Base-by-base conservation (phyloP, 2,329 filamentous ascomycete species). In the Pestalotiopsis sp. region DNA sequence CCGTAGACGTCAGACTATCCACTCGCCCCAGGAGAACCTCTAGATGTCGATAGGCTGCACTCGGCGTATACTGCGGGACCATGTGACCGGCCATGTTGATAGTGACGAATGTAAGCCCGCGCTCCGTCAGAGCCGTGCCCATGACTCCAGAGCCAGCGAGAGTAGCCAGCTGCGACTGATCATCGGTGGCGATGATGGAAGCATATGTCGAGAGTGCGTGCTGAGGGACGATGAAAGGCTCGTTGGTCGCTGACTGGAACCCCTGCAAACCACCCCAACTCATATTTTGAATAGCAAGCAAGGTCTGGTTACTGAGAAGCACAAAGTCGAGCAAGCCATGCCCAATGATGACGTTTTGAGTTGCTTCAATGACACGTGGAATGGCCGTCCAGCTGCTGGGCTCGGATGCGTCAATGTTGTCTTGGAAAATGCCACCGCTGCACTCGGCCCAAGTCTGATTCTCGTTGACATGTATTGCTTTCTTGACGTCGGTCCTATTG, bases 251-350 rank as follows among this genome's bases (percentile, higher is more conserved):
- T 1, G 79, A 76, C 71, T 90, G 87, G 83, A 95, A 95, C 0
- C 93, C 93, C 64, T 92, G 87, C 57, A 84, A 77, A 3, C 92
- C 92, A 68, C 88, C 88, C 90, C 90, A 95, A 0, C 92, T 94
- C 90, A 95, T 93, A 81, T 94, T 94, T 76, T 95, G 92, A 68
- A 95, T 90, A 1, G 87, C 86, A 5, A 93, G 82, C 1, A 95
- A 83, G 0, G 92, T 92, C 17, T 92, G 92, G 76, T 92, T 91
- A 73, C 85, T 83, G 31, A 91, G 82, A 11, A 93, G 84, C 69
- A 92, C 85, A 75, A 86, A 92, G 80, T 94, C 93, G 13, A 91
- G 85, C 60, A 87, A 81, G 11, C 92, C 93, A 75, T 95, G 92
- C 2, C 85, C 91, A 74, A 96, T 89, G 72, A 96, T 85, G 9